Conservation (phyloP, 306 rosid genomes). For the Prunus campanulata region DNA sequence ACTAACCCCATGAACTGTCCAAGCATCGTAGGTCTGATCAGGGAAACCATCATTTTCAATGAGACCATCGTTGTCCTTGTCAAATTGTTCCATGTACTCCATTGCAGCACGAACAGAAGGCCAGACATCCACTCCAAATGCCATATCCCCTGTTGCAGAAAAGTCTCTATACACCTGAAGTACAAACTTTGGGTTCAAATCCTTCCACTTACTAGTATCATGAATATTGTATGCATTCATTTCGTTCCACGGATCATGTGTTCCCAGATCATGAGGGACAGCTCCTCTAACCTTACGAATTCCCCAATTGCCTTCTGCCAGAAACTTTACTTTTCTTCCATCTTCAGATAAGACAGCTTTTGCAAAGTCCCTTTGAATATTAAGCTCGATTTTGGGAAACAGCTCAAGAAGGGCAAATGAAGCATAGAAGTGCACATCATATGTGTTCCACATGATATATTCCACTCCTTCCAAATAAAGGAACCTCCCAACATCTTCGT, state of each 20-base stretch:
- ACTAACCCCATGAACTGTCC: conserved; percentile 98
- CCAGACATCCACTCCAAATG: conserved; percentile 98
- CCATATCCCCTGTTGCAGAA: conserved; percentile 83
- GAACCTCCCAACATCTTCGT: conserved; percentile 87
- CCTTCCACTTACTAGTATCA: conserved; percentile 96
- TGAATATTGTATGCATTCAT: conserved; percentile 98
- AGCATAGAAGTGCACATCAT: conserved; percentile 97
- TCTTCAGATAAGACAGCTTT: conserved; percentile 93
- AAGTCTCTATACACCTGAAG: conserved; percentile 94
- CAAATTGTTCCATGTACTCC: conserved; percentile 94
- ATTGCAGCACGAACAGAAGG: conserved; percentile 96
- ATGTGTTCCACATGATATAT: conserved; percentile 97
- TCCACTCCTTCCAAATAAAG: conserved; percentile 97
- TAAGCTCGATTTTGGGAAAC: conserved; percentile 91
- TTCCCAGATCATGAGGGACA: conserved; percentile 95
- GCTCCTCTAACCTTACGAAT: conserved; percentile 98
- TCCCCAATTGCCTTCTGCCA: conserved; percentile 93
- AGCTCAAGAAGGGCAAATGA: conserved; percentile 97
- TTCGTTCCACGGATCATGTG: conserved; percentile 96
- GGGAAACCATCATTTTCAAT: conserved; percentile 97
- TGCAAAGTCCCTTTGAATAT: conserved; percentile 93
- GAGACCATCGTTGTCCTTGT: conserved; percentile 83
- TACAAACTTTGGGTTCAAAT: conserved; percentile 92
- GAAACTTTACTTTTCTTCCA: conserved; percentile 85
- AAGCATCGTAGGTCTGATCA: conserved; percentile 95